Conservation (phyloP, 164 flowering plant genomes). For the Macadamia tetraphylla region DNA sequence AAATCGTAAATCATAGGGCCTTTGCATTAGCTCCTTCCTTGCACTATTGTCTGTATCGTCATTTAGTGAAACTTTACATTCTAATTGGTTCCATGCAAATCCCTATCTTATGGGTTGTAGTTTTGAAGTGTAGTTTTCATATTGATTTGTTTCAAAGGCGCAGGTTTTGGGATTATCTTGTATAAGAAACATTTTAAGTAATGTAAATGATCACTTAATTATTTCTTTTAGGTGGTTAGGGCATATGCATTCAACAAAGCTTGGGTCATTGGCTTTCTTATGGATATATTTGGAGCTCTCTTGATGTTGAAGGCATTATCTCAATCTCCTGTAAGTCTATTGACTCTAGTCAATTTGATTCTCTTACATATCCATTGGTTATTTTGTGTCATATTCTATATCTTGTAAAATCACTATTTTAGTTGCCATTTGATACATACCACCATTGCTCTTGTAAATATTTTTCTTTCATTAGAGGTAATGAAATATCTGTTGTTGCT, state of each 20-base stretch:
- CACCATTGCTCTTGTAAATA: too few relatives aligned
- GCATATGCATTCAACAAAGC: constrained; percentile 83
- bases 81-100: too few relatives aligned
- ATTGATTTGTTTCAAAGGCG: background rate
- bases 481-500: too few relatives aligned
- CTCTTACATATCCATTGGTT: background rate
- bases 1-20: too few relatives aligned
- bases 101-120: background rate
- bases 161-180: too few relatives aligned
- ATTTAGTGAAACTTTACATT: too few relatives aligned
- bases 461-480: too few relatives aligned
- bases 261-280: constrained; percentile 74
- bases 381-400: background rate
- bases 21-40: too few relatives aligned
- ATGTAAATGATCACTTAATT: constrained; percentile 1
- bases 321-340: constrained; percentile 77
- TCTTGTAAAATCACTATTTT: background rate
- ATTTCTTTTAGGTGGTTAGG: constrained; percentile 54
- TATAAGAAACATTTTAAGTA: background rate
- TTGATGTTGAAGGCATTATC: constrained; percentile 93
- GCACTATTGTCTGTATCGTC: too few relatives aligned
- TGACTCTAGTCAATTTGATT: background rate
- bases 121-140: background rate
- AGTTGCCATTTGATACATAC: too few relatives aligned
- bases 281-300: constrained; percentile 90